Conservation (phyloP, 176 grass and related monocot genomes). For the Guadua angustifolia region DNA sequence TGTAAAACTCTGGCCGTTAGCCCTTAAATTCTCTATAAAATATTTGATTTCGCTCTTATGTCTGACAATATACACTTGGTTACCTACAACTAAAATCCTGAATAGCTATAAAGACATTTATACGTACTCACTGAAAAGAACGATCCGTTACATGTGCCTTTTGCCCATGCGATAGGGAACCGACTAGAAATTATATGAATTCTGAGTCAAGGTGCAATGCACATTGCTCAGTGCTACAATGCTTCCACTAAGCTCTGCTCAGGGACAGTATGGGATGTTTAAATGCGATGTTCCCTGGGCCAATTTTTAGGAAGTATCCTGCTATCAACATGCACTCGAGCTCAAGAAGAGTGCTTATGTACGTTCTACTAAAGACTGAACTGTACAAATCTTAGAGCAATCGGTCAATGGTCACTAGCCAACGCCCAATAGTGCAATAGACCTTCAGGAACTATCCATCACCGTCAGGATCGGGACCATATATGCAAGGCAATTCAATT, state of each 20-base stretch:
- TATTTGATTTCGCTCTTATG: too few species aligned
- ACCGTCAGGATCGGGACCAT: neutral
- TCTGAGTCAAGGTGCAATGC: neutral
- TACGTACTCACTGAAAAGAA: too few species aligned
- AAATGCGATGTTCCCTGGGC: neutral
- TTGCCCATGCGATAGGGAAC: constrained; percentile 2
- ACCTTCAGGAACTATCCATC: neutral
- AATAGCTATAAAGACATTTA: too few species aligned
- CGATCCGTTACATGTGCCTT: too few species aligned
- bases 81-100: too few species aligned
- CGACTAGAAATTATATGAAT: neutral
- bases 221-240: neutral
- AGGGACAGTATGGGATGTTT: neutral
- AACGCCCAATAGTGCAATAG: neutral
- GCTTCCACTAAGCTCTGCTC: neutral
- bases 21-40: too few species aligned
- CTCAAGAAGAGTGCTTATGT: neutral
- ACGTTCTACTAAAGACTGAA: neutral
- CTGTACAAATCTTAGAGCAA: neutral
- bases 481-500: neutral
- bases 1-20: too few species aligned
- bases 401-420: neutral
- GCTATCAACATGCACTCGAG: neutral
- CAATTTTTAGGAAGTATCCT: neutral
- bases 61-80: too few species aligned